Evolutionary conservation across 371 early-diverging fungal genomes (phyloP), one percentile per base, ranked within the genome.

Genomic region (Circinella minor): DNA sequence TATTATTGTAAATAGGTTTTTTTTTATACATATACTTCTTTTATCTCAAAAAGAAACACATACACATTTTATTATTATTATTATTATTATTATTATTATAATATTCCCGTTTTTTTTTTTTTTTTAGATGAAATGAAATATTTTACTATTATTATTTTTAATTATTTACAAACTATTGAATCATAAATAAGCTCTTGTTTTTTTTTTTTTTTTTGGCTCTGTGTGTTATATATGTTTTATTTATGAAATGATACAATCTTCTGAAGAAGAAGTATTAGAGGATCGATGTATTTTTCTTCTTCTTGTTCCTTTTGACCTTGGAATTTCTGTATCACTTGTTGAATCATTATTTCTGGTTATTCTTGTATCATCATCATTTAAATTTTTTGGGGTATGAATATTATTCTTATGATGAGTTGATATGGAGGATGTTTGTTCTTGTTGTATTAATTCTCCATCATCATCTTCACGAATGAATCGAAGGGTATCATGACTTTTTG

Each of bases 221-320:
- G 39, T 43, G 6, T 9, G 43, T 43, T 43, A 43, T 43, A 11
- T 39, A 9, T 39, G 6, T 39, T 43, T 27, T 6, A 37, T 47
- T 70, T 61, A 74, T 36, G 74, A 74, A 63, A 74, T 74, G 65
- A 74, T 68, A 57, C 74, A 74, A 34, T 74, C 74, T 8, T 74
- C 74, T 11, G 51, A 51, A 51, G 51, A 51, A 51, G 51, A 51
- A 13, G 74, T 68, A 48, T 61, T 71, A 17, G 71, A 65, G 13
- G 71, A 46, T 15, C 71, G 75, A 9, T 60, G 14, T 17, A 15
- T 14, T 51, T 4, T 48, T 36, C 59, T 62, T 39, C 65, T 54
- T 36, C 67, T 27, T 27, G 27, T 27, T 27, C 49, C 55, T 60
- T 51, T 14, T 43, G 6, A 43, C 61, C 48, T n/a, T 67, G 49